Evolutionary conservation across 1,139 yeast species (phyloP).

Genomic region (Candida neerlandica): DNA sequence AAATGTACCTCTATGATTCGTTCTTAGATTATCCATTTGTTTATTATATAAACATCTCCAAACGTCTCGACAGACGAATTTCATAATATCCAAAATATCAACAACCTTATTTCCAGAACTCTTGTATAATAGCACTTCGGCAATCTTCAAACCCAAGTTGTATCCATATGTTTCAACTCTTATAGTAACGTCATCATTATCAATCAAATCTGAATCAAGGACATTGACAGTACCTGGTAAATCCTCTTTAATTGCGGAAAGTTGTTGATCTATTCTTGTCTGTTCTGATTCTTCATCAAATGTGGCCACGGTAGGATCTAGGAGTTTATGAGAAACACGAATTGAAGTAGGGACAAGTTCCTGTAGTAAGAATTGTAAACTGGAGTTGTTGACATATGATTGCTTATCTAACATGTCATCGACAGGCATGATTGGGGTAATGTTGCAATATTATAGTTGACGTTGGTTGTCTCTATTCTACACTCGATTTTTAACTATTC

Average conservation of each 20-base stretch:
- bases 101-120: constrained; percentile 48
- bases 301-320: constrained; percentile 14
- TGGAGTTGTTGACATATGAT: constrained; percentile 46
- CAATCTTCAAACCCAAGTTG: constrained; percentile 70
- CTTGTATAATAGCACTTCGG: constrained; percentile 68
- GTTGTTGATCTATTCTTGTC: constrained; percentile 25
- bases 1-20: constrained; percentile 88
- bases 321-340: constrained; percentile 43
- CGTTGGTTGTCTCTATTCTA: too few species aligned
- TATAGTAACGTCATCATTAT: constrained; percentile 56
- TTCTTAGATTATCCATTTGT: constrained; percentile 88
- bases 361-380: constrained; percentile 64
- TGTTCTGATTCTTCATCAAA: constrained; percentile 12
- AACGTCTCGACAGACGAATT: constrained; percentile 87
- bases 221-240: constrained; percentile 47
- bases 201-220: constrained; percentile 35
- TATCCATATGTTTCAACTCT: constrained; percentile 73
- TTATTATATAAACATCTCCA: constrained; percentile 82
- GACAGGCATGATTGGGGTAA: too few species aligned
- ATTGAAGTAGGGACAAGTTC: constrained; percentile 76
- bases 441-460: too few species aligned
- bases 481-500: too few species aligned
- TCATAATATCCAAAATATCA: constrained; percentile 81
- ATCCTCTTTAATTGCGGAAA: constrained; percentile 28
- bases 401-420: constrained; percentile 26